Base-by-base conservation (phyloP, 2,329 filamentous ascomycete genomes). In the Lomentospora prolificans region DNA sequence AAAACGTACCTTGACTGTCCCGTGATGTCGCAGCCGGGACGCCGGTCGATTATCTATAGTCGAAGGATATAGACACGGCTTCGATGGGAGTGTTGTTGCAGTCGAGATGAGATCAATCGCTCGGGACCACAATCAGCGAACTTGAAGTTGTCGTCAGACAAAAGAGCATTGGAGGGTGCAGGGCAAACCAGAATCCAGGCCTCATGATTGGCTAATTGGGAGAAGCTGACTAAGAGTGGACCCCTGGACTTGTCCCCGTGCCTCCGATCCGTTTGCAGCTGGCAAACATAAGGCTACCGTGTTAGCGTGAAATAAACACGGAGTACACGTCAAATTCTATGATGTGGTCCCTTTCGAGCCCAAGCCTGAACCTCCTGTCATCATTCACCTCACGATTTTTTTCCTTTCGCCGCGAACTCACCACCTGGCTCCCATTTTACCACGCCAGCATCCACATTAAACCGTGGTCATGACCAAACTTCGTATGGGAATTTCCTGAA, bases 391-490 rank as follows among this genome's bases (percentile, higher is more conserved):
- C 48, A 57, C 50, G 48, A 58, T 53, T 57, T 55, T 58, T 57
- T 56, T 58, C 55, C 51, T 44, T 27, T 51, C 53, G 24, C 36
- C 44, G 22, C 36, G 41, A 52, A 48, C 48, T n/a, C 31, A 46
- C 27, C 27, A 48, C 52, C 51, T 52, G 36, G 39, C 50, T 51
- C 55, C 51, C 48, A 22, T 50, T 53, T 58, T 51, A 17, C 39
- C 51, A 53, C 55, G 53, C 56, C 57, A 55, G 22, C 53, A 31
- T 50, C 57, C 48, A 24, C 8, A 12, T 67, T 74, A 70, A 69
- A 66, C 64, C 70, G 73, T 77, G 73, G 76, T 67, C 73, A 82
- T 80, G 77, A 68, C 67, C 73, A 81, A 72, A 83, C 63, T 73
- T 72, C 66, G 68, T 68, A 66, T 71, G 64, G 65, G 69, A 65